These are phyloP conservation scores for Spongiforma sp. DNA, from an alignment of 1,284 basidiomycete species.

Conservation along the genomic window DNA sequence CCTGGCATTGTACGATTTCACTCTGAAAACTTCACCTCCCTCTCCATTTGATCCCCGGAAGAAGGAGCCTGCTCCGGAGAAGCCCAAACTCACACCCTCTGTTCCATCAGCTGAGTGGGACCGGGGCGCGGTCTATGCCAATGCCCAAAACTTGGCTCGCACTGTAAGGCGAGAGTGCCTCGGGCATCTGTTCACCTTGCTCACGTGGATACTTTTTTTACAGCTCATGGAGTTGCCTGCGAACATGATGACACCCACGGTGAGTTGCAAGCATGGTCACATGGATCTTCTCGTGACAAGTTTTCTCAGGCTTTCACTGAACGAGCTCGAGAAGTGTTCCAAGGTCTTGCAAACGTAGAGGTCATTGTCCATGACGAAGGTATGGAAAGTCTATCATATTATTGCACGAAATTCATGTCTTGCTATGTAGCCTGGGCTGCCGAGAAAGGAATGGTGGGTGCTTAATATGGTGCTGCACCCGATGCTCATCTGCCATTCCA, in stretches of 20 bases:
- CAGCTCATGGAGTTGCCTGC: slow-evolving; percentile 86
- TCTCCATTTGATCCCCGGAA: slow-evolving; percentile 63
- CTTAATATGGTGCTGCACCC: too few species aligned
- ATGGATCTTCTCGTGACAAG: background rate
- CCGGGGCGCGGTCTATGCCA: slow-evolving; percentile 71
- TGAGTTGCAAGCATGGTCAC: slow-evolving; percentile 32
- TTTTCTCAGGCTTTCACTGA: slow-evolving; percentile 66
- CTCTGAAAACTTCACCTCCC: slow-evolving; percentile 72
- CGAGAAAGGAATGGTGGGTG: slow-evolving; percentile 79
- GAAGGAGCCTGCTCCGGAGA: slow-evolving; percentile 51
- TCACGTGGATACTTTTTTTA: slow-evolving; percentile 7
- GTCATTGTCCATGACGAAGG: slow-evolving; percentile 80
- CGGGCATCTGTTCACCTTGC: background rate
- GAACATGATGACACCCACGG: slow-evolving; percentile 84
- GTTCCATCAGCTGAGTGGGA: slow-evolving; percentile 66
- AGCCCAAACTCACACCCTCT: slow-evolving; percentile 53
- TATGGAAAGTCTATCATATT: slow-evolving; percentile 27
- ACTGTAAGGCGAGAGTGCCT: slow-evolving; percentile 52
- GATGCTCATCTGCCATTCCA: too few species aligned
- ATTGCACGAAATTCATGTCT: slow-evolving; percentile 2
- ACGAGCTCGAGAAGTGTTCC: slow-evolving; percentile 71
- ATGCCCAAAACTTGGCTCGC: slow-evolving; percentile 85
- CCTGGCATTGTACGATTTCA: slow-evolving; percentile 75
- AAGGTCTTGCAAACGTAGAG: slow-evolving; percentile 70
- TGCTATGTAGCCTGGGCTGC: slow-evolving; percentile 71